Conservation (phyloP, 2,329 filamentous ascomycete species). For the Verticillium klebahnii region DNA sequence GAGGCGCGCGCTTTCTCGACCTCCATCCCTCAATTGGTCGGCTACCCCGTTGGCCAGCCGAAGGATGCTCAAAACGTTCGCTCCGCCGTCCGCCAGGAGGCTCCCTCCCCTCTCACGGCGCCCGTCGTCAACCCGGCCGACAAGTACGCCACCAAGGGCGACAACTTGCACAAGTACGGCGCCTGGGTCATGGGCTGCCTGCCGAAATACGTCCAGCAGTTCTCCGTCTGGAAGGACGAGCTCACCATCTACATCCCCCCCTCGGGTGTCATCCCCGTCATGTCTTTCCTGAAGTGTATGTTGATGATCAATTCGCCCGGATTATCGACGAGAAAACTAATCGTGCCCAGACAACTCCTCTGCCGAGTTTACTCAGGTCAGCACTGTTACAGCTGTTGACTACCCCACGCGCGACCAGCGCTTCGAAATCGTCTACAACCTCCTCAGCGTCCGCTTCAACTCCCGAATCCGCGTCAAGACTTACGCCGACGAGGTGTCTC, state of each 20-base stretch:
- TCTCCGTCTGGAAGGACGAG: constrained; percentile 99
- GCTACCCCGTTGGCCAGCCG: constrained; percentile 25
- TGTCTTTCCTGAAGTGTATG: constrained; percentile 82
- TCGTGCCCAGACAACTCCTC: constrained; percentile 73
- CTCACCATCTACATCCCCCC: constrained; percentile 91
- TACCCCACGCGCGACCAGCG: constrained; percentile 93
- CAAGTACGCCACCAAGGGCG: constrained; percentile 83
- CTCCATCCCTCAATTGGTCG: constrained; percentile 15
- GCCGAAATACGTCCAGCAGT: constrained; percentile 98
- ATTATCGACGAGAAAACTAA: not conserved
- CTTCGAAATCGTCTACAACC: constrained; percentile 97
- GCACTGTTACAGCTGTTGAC: constrained; percentile 90
- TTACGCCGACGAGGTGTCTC: constrained; percentile 92
- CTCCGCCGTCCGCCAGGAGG: constrained; percentile 51
- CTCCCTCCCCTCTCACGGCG: constrained; percentile 61
- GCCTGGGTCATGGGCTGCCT: constrained; percentile 95
- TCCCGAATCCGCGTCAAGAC: constrained; percentile 97
- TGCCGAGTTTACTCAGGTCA: constrained; percentile 92
- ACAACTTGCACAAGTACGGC: constrained; percentile 88
- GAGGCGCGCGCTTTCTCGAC: constrained; percentile 15
- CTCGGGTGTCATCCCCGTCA: constrained; percentile 81
- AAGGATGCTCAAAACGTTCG: constrained; percentile 65
- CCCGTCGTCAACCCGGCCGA: constrained; percentile 88
- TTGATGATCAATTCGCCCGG: constrained; percentile 1
- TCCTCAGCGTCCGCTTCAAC: constrained; percentile 94